Conservation (phyloP, 2,329 filamentous ascomycete species). For the Gremmenia infestans region DNA sequence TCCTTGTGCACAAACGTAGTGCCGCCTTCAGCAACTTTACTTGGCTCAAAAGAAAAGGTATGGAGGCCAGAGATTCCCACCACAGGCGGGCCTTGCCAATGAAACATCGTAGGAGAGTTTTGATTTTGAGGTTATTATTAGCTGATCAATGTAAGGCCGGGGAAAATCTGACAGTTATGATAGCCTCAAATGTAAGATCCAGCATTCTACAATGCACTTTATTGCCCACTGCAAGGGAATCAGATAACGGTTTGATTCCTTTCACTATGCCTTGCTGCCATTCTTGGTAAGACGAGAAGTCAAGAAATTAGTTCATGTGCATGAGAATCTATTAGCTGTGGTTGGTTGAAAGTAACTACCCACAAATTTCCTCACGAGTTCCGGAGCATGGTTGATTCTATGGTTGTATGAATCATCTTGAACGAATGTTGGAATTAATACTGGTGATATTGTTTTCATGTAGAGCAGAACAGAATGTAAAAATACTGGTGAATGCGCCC, state of each 20-base stretch:
- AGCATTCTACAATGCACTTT: neutral
- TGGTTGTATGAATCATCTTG: neutral
- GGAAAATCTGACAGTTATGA: neutral
- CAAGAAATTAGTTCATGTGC: neutral
- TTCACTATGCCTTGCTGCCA: neutral
- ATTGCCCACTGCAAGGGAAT: neutral
- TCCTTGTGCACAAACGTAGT: constrained; percentile 1
- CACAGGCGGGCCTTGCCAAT: neutral
- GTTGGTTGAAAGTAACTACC: neutral
- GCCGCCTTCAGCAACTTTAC: neutral
- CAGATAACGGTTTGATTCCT: neutral
- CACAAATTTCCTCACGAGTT: neutral
- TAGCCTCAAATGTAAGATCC: neutral
- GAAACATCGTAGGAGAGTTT: neutral
- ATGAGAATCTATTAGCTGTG: neutral
- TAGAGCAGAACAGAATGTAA: too few species aligned
- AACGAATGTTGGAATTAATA: too few species aligned
- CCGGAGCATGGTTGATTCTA: neutral
- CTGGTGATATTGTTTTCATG: too few species aligned
- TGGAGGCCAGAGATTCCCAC: neutral
- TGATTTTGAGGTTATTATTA: neutral
- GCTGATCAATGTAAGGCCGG: neutral
- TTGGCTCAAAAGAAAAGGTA: neutral
- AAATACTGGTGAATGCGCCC: too few species aligned
- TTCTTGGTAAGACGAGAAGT: neutral